Evolutionary conservation across 176 grass and related monocot genomes (phyloP).

Genomic region (Alopecurus myosuroides): DNA sequence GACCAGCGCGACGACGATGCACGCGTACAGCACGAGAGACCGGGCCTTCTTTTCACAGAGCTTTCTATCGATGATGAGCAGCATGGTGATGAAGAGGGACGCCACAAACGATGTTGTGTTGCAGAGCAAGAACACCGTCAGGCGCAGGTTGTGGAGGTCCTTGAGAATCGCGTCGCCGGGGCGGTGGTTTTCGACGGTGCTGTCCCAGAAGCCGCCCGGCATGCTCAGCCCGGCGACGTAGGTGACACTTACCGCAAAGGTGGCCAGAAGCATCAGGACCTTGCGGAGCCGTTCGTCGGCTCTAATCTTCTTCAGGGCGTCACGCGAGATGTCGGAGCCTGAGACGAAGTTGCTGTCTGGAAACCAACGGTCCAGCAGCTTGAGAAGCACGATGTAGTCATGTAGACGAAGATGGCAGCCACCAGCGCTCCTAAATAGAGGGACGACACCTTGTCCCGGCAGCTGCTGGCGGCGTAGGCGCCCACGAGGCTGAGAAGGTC

Average conservation of each 20-base stretch:
- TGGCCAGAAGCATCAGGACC: background rate
- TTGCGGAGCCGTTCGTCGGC: background rate
- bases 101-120: conserved; percentile 16
- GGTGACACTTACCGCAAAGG: background rate
- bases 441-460: background rate
- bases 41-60: background rate
- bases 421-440: background rate
- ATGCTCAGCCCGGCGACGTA: background rate
- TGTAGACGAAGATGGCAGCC: background rate
- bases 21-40: background rate
- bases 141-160: background rate
- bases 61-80: background rate
- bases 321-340: too few species aligned
- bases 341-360: background rate
- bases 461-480: background rate
- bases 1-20: background rate
- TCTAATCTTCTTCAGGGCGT: background rate
- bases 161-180: background rate
- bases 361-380: background rate
- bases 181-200: background rate
- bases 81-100: background rate
- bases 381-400: background rate
- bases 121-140: background rate
- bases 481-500: conserved; percentile 22
- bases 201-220: background rate